phyloP scores from a whole-genome alignment of 306 rosid species.

The Gillenia trifoliata region DNA sequence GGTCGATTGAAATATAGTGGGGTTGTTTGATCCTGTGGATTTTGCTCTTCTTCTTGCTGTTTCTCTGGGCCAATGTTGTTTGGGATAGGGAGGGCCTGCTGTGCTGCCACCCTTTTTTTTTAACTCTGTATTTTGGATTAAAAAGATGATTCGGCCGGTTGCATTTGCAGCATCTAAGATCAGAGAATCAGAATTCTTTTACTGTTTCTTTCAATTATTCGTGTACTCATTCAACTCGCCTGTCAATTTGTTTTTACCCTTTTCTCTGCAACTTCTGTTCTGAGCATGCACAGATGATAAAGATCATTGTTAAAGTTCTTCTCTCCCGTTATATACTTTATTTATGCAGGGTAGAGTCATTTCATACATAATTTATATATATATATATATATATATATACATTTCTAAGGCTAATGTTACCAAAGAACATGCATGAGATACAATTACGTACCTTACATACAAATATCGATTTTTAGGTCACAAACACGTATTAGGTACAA shows the following conservation, averaged over 20 bases:
- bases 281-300: constrained; percentile 13
- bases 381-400: too few relatives aligned
- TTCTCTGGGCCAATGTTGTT: background rate
- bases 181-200: background rate
- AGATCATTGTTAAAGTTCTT: constrained; percentile 12
- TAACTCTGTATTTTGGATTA: constrained; percentile 5
- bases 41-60: constrained; percentile 8
- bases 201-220: constrained; percentile 36
- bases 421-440: too few relatives aligned
- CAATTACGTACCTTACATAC: too few relatives aligned
- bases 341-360: constrained; percentile 24
- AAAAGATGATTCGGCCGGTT: constrained; percentile 18
- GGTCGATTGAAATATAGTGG: background rate
- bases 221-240: constrained; percentile 18
- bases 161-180: constrained; percentile 5
- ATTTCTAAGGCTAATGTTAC: background rate
- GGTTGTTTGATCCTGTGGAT: background rate
- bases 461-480: too few relatives aligned
- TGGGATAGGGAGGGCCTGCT: too few relatives aligned
- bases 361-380: constrained; percentile 2
- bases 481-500: too few relatives aligned
- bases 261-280: constrained; percentile 14
- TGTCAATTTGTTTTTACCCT: constrained; percentile 20
- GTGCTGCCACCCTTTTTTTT: background rate
- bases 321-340: constrained; percentile 19